Evolutionary conservation across 257 asterid species (phyloP).

Genomic region (Fraxinus americana): DNA sequence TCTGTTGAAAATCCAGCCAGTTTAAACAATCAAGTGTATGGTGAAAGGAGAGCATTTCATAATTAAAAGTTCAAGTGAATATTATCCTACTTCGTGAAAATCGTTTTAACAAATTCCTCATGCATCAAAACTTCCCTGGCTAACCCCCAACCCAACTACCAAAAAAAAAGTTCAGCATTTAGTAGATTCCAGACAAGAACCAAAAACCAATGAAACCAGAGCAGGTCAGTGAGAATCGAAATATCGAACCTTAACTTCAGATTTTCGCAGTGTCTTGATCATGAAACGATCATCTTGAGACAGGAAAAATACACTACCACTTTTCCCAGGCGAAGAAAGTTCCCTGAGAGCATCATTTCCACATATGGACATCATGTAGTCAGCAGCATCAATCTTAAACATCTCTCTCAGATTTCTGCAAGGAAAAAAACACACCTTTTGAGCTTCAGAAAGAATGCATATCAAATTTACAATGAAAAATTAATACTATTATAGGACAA

Average conservation of each 20-base stretch:
- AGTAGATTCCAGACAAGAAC: slow-evolving; percentile 6
- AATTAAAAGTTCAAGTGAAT: background rate
- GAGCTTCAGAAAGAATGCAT: slow-evolving; percentile 24
- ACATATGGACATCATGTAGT: slow-evolving; percentile 97
- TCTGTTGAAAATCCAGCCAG: background rate
- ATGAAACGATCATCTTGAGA: slow-evolving; percentile 97
- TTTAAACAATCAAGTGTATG: background rate
- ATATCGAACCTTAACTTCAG: slow-evolving; percentile 86
- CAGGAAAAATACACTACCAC: slow-evolving; percentile 94
- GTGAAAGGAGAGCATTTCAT: background rate
- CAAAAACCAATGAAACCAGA: slow-evolving; percentile 18
- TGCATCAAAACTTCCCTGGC: background rate
- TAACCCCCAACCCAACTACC: slow-evolving; percentile 2
- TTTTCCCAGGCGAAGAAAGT: slow-evolving; percentile 99
- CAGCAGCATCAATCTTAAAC: slow-evolving; percentile 97
- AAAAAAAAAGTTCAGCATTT: background rate
- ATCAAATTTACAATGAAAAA: background rate
- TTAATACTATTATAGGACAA: slow-evolving; percentile 2
- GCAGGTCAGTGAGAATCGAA: slow-evolving; percentile 27
- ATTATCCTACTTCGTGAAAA: background rate
- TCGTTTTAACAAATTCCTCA: background rate
- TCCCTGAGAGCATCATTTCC: slow-evolving; percentile 96
- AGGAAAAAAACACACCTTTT: slow-evolving; percentile 17
- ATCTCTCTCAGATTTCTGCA: slow-evolving; percentile 87
- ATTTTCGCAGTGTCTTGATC: slow-evolving; percentile 92